These are phyloP conservation scores for Ramularia collo-cygni DNA, from an alignment of 2,329 filamentous ascomycete species.

Conservation along the genomic window DNA sequence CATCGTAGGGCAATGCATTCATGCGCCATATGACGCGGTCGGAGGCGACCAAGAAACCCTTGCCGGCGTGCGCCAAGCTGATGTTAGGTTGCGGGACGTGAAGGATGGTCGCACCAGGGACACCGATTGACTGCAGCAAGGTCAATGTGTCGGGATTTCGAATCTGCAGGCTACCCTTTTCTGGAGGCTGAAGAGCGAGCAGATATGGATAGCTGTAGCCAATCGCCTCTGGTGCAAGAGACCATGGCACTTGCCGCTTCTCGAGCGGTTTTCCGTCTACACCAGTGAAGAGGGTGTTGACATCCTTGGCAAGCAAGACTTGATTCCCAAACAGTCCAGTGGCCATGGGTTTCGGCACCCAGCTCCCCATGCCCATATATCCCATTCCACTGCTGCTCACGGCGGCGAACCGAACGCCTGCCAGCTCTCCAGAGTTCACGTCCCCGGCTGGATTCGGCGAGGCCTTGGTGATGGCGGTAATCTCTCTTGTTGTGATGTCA, in stretches of 20 bases:
- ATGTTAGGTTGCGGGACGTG: constrained; percentile 90
- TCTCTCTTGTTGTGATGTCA: constrained; percentile 66
- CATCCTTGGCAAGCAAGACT: constrained; percentile 91
- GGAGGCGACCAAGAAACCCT: constrained; percentile 89
- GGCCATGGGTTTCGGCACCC: constrained; percentile 83
- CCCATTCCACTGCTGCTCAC: constrained; percentile 84
- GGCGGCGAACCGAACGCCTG: constrained; percentile 65
- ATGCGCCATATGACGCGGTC: constrained; percentile 94
- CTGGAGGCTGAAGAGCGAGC: constrained; percentile 72
- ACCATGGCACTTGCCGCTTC: constrained; percentile 88
- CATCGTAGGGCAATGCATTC: constrained; percentile 85
- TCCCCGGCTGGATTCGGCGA: constrained; percentile 20
- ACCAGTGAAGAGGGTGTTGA: constrained; percentile 89
- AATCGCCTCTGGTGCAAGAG: constrained; percentile 76
- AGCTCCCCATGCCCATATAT: constrained; percentile 90
- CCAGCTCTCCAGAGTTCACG: constrained; percentile 52
- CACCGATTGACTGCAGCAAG: constrained; percentile 74
- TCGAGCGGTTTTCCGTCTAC: constrained; percentile 73
- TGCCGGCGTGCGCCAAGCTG: constrained; percentile 90
- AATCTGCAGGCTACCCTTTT: constrained; percentile 81
- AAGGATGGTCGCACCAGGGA: constrained; percentile 75
- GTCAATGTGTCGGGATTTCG: constrained; percentile 87
- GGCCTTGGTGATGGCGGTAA: constrained; percentile 62
- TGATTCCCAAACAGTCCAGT: constrained; percentile 75
- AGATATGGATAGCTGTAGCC: constrained; percentile 98